These are phyloP conservation scores for Apiospora kogelbergensis DNA, from an alignment of 2,329 filamentous ascomycete genomes.

Conservation along the genomic window DNA sequence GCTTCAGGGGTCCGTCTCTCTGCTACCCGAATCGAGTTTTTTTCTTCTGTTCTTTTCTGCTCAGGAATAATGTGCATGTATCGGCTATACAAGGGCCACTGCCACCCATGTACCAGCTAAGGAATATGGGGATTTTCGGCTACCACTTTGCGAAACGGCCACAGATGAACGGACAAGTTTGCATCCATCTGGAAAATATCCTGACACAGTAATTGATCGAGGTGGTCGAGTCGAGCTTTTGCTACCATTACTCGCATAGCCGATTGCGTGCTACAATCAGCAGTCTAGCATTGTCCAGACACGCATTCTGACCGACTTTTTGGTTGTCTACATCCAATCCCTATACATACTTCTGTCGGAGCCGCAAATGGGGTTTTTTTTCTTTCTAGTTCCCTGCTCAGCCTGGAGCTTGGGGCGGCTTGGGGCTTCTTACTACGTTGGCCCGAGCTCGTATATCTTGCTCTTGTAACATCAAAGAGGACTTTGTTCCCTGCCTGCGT, in stretches of 20 bases:
- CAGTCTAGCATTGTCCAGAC: background rate
- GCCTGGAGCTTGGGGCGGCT: constrained; percentile 4
- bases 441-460: constrained; percentile 1
- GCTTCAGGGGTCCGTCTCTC: background rate
- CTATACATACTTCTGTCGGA: background rate
- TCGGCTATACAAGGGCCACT: background rate
- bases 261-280: background rate
- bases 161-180: background rate
- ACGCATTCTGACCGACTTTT: background rate
- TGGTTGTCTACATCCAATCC: background rate
- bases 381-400: background rate
- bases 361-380: background rate
- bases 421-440: background rate
- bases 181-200: background rate
- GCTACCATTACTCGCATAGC: background rate
- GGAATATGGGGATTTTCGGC: background rate
- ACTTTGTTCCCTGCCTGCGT: background rate
- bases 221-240: background rate
- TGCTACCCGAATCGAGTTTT: constrained; percentile 4
- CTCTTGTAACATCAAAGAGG: background rate
- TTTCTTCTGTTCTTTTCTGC: background rate
- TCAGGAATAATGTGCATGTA: background rate
- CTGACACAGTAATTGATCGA: constrained; percentile 3
- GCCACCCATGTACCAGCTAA: background rate
- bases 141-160: background rate